Evolutionary conservation across 257 asterid genomes (phyloP), one percentile per base, ranked within the genome.

Genomic region (Solanum medicagineum): DNA sequence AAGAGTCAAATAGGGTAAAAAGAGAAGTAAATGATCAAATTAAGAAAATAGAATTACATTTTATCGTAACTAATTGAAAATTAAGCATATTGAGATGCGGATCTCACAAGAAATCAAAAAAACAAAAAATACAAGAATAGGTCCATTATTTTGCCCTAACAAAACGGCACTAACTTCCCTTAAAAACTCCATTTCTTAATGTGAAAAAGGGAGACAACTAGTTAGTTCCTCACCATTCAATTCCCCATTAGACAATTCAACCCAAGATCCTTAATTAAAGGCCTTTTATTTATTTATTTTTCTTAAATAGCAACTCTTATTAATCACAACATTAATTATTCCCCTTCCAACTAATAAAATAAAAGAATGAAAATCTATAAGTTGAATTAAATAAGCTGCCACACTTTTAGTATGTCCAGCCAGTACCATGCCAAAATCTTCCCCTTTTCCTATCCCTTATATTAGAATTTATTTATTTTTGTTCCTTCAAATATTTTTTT

Each of bases 141-240:
- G 89, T 86, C 93, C 89, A 85, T 89, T 83, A 36, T 85, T 75
- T 81, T 75, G 81, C 93, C 93, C 93, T 81, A 88, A 86, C 85
- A 83, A 90, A 86, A 92, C 91, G 93, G 91, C 90, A 87, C 80
- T 90, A 59, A 55, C 60, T 89, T 85, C 68, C 89, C 89, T 73
- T 87, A 87, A 87, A 84, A 86, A 62, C 89, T 89, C 90, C 86
- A 53, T 69, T 87, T 87, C 86, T 87, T 82, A 81, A 84, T 86
- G 89, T 85, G 62, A 83, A 68, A 62, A 63, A 55, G 4, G 24
- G 60, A 57, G 63, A 5, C 89, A 79, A 26, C 0, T 26, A 79
- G 83, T 68, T 85, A 62, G 57, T 84, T 85, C 83, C 81, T 79
- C 79, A 79, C 83, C 62, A 77, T 77, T 77, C 73, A n/a, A 73